Conservation (phyloP, 2,329 filamentous ascomycete genomes). For the Colletotrichum sidae region DNA sequence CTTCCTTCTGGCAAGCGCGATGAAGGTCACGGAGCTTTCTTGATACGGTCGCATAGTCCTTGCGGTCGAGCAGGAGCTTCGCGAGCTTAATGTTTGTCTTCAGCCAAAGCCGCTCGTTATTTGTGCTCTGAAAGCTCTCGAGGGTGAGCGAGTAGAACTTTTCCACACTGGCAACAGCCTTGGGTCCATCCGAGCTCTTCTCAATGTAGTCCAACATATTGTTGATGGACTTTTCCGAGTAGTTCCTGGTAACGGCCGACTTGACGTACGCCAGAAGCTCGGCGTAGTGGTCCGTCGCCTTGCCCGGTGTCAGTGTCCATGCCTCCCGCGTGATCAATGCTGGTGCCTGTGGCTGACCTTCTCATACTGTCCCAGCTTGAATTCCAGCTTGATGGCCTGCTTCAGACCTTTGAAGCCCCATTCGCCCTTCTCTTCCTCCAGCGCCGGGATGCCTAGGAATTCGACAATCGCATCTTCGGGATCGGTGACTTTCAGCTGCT, state of each 20-base stretch:
- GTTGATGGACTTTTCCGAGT: conserved; percentile 99
- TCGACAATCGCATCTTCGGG: conserved; percentile 91
- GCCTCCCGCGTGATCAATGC: not conserved
- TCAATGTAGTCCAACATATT: conserved; percentile 99
- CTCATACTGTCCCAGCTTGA: conserved; percentile 88
- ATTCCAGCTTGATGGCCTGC: conserved; percentile 97
- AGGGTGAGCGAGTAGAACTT: conserved; percentile 95
- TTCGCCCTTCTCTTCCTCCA: conserved; percentile 93
- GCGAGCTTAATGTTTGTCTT: conserved; percentile 99
- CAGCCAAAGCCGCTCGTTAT: conserved; percentile 96
- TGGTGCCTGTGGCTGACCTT: conserved; percentile 63
- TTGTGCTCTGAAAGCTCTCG: conserved; percentile 94
- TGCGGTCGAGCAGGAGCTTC: conserved; percentile 89
- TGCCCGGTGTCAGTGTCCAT: conserved; percentile 16
- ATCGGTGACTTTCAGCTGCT: conserved; percentile 90
- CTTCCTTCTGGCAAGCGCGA: conserved; percentile 85
- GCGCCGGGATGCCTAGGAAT: conserved; percentile 85
- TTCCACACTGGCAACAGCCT: conserved; percentile 84
- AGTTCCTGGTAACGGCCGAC: conserved; percentile 95
- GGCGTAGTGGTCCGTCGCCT: conserved; percentile 93
- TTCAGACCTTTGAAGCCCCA: conserved; percentile 99
- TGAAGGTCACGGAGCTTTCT: conserved; percentile 91
- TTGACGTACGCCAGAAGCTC: conserved; percentile 98
- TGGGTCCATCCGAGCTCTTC: conserved; percentile 80
- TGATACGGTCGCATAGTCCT: conserved; percentile 83